Evolutionary conservation across 257 asterid species (phyloP).

Genomic region (Solanum corneliomulleri): DNA sequence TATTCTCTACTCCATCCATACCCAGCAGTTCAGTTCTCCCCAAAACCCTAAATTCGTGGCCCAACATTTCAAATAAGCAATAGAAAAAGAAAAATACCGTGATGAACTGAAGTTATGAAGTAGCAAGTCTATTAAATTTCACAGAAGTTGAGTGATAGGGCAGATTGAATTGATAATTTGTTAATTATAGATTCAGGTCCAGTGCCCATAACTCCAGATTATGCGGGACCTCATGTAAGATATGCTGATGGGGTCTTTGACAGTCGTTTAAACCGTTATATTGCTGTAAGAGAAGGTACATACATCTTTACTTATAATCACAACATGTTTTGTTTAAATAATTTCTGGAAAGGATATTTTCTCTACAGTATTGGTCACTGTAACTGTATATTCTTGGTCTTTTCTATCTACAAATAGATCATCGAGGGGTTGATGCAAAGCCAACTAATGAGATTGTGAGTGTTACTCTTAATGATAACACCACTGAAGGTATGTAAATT

Average conservation of each 20-base stretch:
- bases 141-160: not conserved
- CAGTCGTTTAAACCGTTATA: not conserved
- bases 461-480: not conserved
- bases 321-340: not conserved
- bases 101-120: not conserved
- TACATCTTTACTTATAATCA: not conserved
- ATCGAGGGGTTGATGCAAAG: not conserved
- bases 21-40: not conserved
- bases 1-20: not conserved
- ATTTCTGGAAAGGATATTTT: not conserved
- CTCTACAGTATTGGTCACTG: not conserved
- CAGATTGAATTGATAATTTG: not conserved
- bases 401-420: not conserved
- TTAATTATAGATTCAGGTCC: not conserved
- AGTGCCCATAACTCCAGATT: not conserved
- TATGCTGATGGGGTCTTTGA: not conserved
- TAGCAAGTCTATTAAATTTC: not conserved
- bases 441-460: not conserved
- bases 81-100: not conserved
- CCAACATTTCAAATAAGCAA: not conserved
- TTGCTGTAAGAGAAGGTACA: not conserved
- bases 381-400: not conserved
- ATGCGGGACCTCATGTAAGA: not conserved
- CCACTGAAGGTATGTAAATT: not conserved
- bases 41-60: not conserved